Percentiles rank a stretch among this genome's conserved stretches.
These are phyloP conservation scores for Moesziomyces aphidis DNA, from an alignment of 1,284 basidiomycete genomes.

Conservation along the genomic window DNA sequence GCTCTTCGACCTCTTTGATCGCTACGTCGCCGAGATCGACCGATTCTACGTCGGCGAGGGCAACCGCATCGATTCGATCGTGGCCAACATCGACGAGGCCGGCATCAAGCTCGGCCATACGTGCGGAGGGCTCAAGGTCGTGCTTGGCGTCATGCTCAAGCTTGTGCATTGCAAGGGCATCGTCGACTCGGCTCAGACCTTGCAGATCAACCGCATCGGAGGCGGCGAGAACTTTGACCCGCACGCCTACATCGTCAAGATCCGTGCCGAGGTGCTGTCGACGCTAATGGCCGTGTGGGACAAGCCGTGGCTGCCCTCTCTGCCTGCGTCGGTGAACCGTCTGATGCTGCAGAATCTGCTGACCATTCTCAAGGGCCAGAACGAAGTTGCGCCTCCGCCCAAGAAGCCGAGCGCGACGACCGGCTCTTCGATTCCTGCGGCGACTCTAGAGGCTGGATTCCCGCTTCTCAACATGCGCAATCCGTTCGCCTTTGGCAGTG, in stretches of 20 bases:
- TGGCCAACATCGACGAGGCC: conserved; percentile 38
- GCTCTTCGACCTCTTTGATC: conserved; percentile 75
- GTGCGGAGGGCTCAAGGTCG: conserved; percentile 83
- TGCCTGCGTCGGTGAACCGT: conserved; percentile 73
- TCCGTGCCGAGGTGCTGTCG: conserved; percentile 80
- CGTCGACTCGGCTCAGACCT: conserved; percentile 86
- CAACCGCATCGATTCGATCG: conserved; percentile 23
- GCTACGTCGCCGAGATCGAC: conserved; percentile 75
- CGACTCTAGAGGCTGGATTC: conserved; percentile 12
- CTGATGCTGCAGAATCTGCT: conserved; percentile 81
- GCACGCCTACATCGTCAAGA: conserved; percentile 83
- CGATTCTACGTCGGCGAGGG: conserved; percentile 71
- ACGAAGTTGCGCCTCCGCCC: conserved; percentile 41
- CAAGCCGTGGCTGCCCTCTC: conserved; percentile 82
- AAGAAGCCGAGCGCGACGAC: conserved; percentile 21
- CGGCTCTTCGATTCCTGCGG: conserved; percentile 8
- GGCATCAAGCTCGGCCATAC: conserved; percentile 73
- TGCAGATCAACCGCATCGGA: conserved; percentile 70
- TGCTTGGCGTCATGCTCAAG: conserved; percentile 80
- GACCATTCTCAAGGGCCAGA: conserved; percentile 83
- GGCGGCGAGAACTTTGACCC: conserved; percentile 75
- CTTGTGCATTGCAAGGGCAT: conserved; percentile 83
- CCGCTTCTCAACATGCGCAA: conserved; percentile 35
- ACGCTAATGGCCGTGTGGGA: conserved; percentile 81
- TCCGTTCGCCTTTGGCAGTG: conserved; percentile 38